phyloP scores from a whole-genome alignment of 2,329 filamentous ascomycete species.

The Didymellaceae sp. region DNA sequence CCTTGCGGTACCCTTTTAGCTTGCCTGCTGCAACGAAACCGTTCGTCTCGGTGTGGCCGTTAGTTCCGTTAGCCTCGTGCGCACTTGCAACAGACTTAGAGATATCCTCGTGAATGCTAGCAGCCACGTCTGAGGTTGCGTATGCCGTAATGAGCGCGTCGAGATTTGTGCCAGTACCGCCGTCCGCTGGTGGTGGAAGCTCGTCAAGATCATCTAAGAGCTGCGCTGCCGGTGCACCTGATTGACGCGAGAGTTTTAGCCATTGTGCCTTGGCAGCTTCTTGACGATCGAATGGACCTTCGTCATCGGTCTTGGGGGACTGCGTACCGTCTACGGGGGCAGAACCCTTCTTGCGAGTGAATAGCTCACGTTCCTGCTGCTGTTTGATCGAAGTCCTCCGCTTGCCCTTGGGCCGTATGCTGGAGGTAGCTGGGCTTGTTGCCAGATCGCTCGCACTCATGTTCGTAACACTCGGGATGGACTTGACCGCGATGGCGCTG shows the following conservation, averaged over 20 bases:
- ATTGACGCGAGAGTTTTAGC: conserved; percentile 64
- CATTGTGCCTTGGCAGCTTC: conserved; percentile 61
- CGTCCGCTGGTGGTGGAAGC: conserved; percentile 63
- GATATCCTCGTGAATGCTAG: conserved; percentile 78
- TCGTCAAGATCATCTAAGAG: conserved; percentile 73
- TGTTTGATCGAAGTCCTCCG: conserved; percentile 81
- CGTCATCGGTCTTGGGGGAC: conserved; percentile 70
- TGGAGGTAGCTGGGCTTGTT: conserved; percentile 67
- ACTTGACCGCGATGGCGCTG: conserved; percentile 88
- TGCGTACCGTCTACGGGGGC: conserved; percentile 56
- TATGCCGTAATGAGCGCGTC: conserved; percentile 82
- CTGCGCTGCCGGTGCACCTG: conserved; percentile 62
- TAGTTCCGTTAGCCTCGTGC: conserved; percentile 70
- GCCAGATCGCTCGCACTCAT: conserved; percentile 67
- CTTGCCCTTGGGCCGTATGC: conserved; percentile 70
- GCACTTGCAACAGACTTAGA: conserved; percentile 70
- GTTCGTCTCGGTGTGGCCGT: conserved; percentile 61
- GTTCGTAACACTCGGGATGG: conserved; percentile 82
- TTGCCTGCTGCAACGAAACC: conserved; percentile 63
- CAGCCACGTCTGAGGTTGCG: conserved; percentile 76
- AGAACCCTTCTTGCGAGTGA: conserved; percentile 76
- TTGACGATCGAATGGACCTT: conserved; percentile 61
- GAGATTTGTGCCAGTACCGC: conserved; percentile 73
- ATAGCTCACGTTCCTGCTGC: conserved; percentile 89
- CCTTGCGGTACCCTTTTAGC: conserved; percentile 80